Base-by-base conservation (phyloP, 2,329 filamentous ascomycete species). In the Colletotrichum gloeosporioides region DNA sequence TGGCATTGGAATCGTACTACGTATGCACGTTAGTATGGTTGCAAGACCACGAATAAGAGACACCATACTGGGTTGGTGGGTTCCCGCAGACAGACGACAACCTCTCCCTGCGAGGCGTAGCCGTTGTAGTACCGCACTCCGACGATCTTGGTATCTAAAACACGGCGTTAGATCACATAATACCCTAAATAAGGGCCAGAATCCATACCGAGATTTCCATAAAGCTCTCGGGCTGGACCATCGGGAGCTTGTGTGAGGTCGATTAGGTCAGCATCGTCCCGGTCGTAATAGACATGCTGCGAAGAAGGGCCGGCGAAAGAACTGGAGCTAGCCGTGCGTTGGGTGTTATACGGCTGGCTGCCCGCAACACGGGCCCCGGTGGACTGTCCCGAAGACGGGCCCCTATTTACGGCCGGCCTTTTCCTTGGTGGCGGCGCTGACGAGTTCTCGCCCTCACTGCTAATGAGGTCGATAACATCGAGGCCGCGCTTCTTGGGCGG, bases 1-100 rank as follows among this genome's bases (percentile, higher is more conserved):
- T 95, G 0, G 95, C 95, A 84, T 97, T 97, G 8, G 79, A 78
- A 81, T 97, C 95, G 81, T 94, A 95, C 79, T 87, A 69, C 18
- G 25, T 87, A 69, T n/a, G 25, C 62, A 53, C 64, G 61, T 78
- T 32, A 75, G 61, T 36, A 9, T 15, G 8, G 10, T 22, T 69
- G 55, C 31, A 27, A 63, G 9, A 12, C 29, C 8, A 29, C 16
- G 18, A 16, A 8, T 22, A 13, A 29, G 29, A 31, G 29, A 59
- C 32, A 16, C 13, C 81, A 66, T 82, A 87, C 87, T 78, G 85
- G 87, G 80, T 96, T 96, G 2, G 84, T 80, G 3, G 94, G 93
- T 81, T 96, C 93, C 80, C 95, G 87, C 44, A 86, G 87, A 70
- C 93, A 86, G 63, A 93, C 83, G 4, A 95, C 92, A 69, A 90